phyloP scores from a whole-genome alignment of 2,329 filamentous ascomycete species.

The Setomelanomma holmii region DNA sequence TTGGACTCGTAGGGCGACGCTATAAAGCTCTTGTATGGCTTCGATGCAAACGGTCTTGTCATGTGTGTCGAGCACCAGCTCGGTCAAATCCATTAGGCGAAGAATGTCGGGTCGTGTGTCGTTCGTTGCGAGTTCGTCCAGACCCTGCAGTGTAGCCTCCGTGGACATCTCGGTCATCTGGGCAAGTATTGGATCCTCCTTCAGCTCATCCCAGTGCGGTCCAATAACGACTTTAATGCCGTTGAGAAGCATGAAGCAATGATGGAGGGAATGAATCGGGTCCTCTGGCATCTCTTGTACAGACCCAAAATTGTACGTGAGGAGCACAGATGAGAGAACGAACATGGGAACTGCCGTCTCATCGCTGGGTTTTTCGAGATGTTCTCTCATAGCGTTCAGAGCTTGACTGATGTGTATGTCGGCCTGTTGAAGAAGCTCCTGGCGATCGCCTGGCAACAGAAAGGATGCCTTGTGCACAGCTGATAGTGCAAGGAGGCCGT shows the following conservation, averaged over 20 bases:
- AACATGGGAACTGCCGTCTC: slow-evolving; percentile 39
- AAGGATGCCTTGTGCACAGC: slow-evolving; percentile 36
- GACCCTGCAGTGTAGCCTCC: slow-evolving; percentile 11
- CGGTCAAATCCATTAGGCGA: slow-evolving; percentile 30
- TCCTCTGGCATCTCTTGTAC: slow-evolving; percentile 38
- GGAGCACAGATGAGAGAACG: slow-evolving; percentile 33
- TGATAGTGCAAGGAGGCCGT: slow-evolving; percentile 38
- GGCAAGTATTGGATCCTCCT: slow-evolving; percentile 22
- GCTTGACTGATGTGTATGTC: slow-evolving; percentile 36
- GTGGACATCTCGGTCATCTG: slow-evolving; percentile 20
- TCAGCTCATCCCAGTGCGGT: slow-evolving; percentile 30
- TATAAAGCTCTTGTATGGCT: slow-evolving; percentile 35
- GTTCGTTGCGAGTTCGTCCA: slow-evolving; percentile 19
- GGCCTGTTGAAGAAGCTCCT: slow-evolving; percentile 32
- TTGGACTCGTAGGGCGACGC: slow-evolving; percentile 23
- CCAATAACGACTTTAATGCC: slow-evolving; percentile 35
- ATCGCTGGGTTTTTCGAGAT: slow-evolving; percentile 26
- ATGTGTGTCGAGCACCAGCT: slow-evolving; percentile 25
- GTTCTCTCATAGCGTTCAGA: slow-evolving; percentile 29
- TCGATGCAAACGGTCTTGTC: slow-evolving; percentile 27
- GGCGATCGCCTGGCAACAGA: slow-evolving; percentile 25
- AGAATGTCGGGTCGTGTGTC: slow-evolving; percentile 28
- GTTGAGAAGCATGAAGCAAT: slow-evolving; percentile 38
- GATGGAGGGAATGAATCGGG: slow-evolving; percentile 34
- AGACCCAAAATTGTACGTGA: slow-evolving; percentile 39